phyloP scores from a whole-genome alignment of 768 basidiomycete genomes.

The Hypholoma fasciculare region DNA sequence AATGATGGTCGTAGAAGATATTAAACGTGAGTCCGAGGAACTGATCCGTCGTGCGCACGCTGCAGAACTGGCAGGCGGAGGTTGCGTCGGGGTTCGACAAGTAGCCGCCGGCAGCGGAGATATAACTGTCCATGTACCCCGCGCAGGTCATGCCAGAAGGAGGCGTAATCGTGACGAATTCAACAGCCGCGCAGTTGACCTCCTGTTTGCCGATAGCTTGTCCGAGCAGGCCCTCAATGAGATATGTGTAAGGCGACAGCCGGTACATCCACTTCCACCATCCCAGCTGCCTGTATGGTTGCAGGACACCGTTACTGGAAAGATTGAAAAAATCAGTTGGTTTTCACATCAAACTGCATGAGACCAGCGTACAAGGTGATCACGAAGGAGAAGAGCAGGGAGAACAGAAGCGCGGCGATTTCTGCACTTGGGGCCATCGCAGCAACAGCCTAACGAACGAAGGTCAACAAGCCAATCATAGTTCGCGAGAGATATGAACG shows the following conservation, averaged over 20 bases:
- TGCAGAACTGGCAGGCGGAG: slow-evolving; percentile 56
- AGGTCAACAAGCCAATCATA: neutral
- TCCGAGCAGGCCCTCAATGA: slow-evolving; percentile 45
- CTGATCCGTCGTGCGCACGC: slow-evolving; percentile 53
- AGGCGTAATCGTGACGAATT: slow-evolving; percentile 54
- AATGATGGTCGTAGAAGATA: slow-evolving; percentile 53
- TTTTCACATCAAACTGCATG: neutral
- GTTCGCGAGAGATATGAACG: slow-evolving; percentile 25
- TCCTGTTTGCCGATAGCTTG: slow-evolving; percentile 39
- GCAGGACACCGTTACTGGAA: slow-evolving; percentile 56
- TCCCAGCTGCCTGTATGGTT: slow-evolving; percentile 56
- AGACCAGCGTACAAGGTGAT: slow-evolving; percentile 46
- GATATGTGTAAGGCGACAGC: slow-evolving; percentile 54
- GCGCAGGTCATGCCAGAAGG: slow-evolving; percentile 54
- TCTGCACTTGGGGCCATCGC: slow-evolving; percentile 56
- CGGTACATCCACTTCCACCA: slow-evolving; percentile 70
- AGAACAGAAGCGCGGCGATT: slow-evolving; percentile 54
- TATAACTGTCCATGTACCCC: slow-evolving; percentile 54
- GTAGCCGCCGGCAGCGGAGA: slow-evolving; percentile 52
- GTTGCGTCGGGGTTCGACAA: slow-evolving; percentile 54
- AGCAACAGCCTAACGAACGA: slow-evolving; percentile 44
- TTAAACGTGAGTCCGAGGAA: slow-evolving; percentile 56
- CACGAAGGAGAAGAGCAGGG: slow-evolving; percentile 55
- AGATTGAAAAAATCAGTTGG: neutral
- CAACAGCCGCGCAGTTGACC: slow-evolving; percentile 50